Evolutionary conservation across 495 filamentous ascomycete species (phyloP), one percentile per base, ranked within the genome.

Genomic region (Choiromyces venosus): DNA sequence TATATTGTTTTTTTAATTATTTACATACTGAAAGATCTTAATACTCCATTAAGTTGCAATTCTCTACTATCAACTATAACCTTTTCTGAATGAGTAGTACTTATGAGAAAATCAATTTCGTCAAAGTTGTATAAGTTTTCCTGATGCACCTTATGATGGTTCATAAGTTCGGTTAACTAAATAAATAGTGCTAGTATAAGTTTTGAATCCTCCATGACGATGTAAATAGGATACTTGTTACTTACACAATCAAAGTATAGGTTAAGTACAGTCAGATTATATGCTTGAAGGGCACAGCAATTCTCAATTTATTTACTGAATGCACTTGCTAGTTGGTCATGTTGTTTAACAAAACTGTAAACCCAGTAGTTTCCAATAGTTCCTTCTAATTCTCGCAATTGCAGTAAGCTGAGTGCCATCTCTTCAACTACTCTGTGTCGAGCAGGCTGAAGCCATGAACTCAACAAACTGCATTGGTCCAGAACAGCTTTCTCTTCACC

Each of bases 131-230:
- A 71, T 65, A 37, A 65, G 33, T 69, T 69, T 39, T 69, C 39
- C n/a, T 37, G 37, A 25, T 36, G 18, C 12, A 69, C 29, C 19
- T 40, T 14, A 38, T 64, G 21, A 25, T 61, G 35, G 46, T 39
- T 64, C 29, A 71, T 29, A 64, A 65, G 39, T 39, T 71, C 56
- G n/a, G 69, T 38, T n/a, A 71, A 61, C 56, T 71, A 71, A 64
- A 56, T 64, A 38, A 7, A 0, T n/a, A n/a, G n/a, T 64, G 35
- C 66, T 39, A 71, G 33, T 25, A 19, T 21, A 14, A 12, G 7
- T 16, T 37, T 40, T 46, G 33, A 71, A 38, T 4, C 44, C 35
- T 38, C 40, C n/a, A n/a, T n/a, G n/a, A n/a, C n/a, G n/a, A n/a
- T n/a, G n/a, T n/a, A n/a, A n/a, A n/a, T n/a, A n/a, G n/a, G n/a